A percentile compares a stretch with the other conserved stretches of the same genome.
These are phyloP conservation scores for Penstemon eatonii DNA, from an alignment of 257 asterid species.

Conservation along the genomic window DNA sequence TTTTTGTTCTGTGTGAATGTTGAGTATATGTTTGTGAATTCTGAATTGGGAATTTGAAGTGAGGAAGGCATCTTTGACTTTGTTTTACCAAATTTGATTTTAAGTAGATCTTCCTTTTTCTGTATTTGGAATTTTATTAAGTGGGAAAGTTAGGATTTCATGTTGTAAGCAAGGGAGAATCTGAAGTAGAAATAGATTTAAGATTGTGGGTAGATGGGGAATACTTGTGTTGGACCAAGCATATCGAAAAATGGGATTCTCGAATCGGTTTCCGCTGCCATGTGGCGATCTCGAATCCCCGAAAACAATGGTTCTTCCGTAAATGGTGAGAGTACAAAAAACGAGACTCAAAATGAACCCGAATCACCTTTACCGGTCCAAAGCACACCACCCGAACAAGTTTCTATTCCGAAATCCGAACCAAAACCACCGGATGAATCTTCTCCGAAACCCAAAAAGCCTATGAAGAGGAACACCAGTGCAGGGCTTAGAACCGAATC, in stretches of 20 bases:
- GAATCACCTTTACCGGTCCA: conserved; percentile 58
- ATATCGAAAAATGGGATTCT: conserved; percentile 62
- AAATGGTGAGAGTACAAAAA: conserved; percentile 48
- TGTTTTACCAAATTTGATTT: conserved; percentile 21
- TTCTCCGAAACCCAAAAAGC: conserved; percentile 46
- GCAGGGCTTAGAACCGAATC: conserved; percentile 89
- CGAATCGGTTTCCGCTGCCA: conserved; percentile 85
- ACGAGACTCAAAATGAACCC: conserved; percentile 47
- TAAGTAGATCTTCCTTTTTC: conserved; percentile 39
- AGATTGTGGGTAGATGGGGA: conserved; percentile 60
- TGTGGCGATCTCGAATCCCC: conserved; percentile 81
- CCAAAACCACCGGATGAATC: conserved; percentile 40
- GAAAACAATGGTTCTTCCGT: conserved; percentile 38
- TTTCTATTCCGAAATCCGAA: conserved; percentile 60
- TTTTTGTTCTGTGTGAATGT: not conserved
- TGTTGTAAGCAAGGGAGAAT: conserved; percentile 28
- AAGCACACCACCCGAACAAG: conserved; percentile 75
- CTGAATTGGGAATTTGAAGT: conserved; percentile 24
- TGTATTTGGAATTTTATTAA: conserved; percentile 8
- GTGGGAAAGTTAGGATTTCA: conserved; percentile 23
- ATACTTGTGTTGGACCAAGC: conserved; percentile 90
- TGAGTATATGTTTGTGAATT: not conserved
- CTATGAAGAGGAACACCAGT: conserved; percentile 74
- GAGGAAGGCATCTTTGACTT: conserved; percentile 22
- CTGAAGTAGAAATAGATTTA: conserved; percentile 29